These are phyloP conservation scores for Candida mattraensis DNA, from an alignment of 805 yeast species.

Conservation along the genomic window DNA sequence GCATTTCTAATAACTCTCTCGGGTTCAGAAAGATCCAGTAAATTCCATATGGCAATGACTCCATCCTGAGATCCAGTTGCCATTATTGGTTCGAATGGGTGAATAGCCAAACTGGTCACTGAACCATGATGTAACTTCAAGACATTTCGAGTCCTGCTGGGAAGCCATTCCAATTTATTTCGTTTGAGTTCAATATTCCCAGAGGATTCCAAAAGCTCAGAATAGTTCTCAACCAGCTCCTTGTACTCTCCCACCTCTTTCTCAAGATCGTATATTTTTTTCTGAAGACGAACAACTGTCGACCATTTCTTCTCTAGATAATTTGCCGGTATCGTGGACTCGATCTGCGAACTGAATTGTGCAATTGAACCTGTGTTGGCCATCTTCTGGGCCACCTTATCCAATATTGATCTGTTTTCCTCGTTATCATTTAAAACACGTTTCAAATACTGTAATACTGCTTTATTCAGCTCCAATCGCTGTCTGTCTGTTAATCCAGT, in stretches of 20 bases:
- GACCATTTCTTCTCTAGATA: conserved; percentile 80
- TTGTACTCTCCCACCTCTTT: conserved; percentile 50
- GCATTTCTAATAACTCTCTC: conserved; percentile 61
- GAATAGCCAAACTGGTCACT: conserved; percentile 64
- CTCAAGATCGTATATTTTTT: conserved; percentile 69
- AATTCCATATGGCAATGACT: conserved; percentile 68
- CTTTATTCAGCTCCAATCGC: conserved; percentile 35
- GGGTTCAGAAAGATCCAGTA: conserved; percentile 57
- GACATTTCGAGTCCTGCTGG: conserved; percentile 44
- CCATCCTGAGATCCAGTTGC: conserved; percentile 76
- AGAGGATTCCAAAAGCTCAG: conserved; percentile 15
- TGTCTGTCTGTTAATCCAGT: conserved; percentile 35
- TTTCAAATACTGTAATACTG: conserved; percentile 35
- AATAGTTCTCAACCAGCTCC: conserved; percentile 39
- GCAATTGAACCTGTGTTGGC: conserved; percentile 7
- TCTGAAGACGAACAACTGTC: conserved; percentile 77
- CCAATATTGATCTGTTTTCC: conserved; percentile 4
- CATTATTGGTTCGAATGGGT: conserved; percentile 68
- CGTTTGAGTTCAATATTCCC: conserved; percentile 14
- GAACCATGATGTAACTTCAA: conserved; percentile 59
- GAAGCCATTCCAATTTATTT: conserved; percentile 60
- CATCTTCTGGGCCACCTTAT: conserved; percentile 7
- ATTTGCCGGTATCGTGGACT: conserved; percentile 26
- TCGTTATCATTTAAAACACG: conserved; percentile 13
- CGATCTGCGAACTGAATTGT: conserved; percentile 2